A percentile compares a stretch with the other conserved stretches of the same genome.
Evolutionary conservation across 345 rosid species (phyloP).

Genomic region (Citrus maxima): DNA sequence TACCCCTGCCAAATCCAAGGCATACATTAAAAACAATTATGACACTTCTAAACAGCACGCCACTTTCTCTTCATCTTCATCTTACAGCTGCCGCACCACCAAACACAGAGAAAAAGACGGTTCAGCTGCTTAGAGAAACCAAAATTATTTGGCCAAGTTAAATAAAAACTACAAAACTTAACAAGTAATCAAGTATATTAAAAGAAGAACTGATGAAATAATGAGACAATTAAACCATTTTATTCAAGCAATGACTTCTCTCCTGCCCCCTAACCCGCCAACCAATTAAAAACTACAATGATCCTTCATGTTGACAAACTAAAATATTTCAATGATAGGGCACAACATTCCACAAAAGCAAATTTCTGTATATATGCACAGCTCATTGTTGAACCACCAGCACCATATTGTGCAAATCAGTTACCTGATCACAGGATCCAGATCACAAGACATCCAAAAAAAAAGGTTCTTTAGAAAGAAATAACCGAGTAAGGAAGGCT

Average conservation of each 20-base stretch:
- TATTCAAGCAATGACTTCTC: neutral
- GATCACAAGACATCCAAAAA: neutral
- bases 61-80: neutral
- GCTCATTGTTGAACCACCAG: neutral
- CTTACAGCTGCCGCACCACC: slow-evolving; percentile 9
- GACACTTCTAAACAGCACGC: neutral
- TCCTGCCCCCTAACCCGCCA: neutral
- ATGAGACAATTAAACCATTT: neutral
- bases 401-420: neutral
- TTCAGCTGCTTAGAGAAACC: neutral
- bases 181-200: neutral
- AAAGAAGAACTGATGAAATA: neutral
- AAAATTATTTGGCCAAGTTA: neutral
- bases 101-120: neutral
- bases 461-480: neutral
- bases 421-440: neutral
- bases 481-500: neutral
- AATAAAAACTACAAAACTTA: neutral
- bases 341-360: neutral
- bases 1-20: neutral
- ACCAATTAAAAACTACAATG: neutral
- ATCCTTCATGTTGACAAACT: neutral
- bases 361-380: neutral
- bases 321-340: neutral
- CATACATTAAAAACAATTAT: neutral